Percentiles rank a stretch among this genome's conserved stretches.
phyloP scores from a whole-genome alignment of 176 grass and related monocot genomes.

The Oryza punctata region DNA sequence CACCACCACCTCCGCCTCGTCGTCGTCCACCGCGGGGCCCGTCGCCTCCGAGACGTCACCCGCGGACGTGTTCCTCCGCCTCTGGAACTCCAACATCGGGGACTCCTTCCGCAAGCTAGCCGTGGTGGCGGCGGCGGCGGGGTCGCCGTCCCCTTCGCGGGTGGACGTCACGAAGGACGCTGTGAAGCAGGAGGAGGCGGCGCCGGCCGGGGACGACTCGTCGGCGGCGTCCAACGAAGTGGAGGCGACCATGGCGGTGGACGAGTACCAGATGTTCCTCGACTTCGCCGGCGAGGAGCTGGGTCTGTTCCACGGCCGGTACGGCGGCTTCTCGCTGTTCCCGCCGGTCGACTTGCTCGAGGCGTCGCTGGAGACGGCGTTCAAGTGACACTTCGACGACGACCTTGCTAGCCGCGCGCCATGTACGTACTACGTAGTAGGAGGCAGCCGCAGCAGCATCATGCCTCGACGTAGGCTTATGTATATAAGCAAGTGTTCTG shows the following conservation, averaged over 20 bases:
- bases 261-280: slow-evolving; percentile 71
- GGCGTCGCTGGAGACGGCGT: slow-evolving; percentile 73
- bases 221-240: slow-evolving; percentile 66
- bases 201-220: slow-evolving; percentile 53
- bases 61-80: slow-evolving; percentile 71
- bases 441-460: neutral
- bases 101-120: slow-evolving; percentile 61
- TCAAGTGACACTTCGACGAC: slow-evolving; percentile 41
- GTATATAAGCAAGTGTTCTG: slow-evolving; percentile 7
- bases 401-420: neutral
- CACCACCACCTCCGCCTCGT: slow-evolving; percentile 32
- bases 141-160: neutral
- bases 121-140: neutral
- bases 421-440: neutral
- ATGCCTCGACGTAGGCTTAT: neutral
- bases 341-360: slow-evolving; percentile 66
- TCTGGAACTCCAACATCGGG: slow-evolving; percentile 88
- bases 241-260: slow-evolving; percentile 42
- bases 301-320: slow-evolving; percentile 59
- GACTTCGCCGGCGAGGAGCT: slow-evolving; percentile 89
- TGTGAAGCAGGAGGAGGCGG: slow-evolving; percentile 8
- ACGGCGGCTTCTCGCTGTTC: slow-evolving; percentile 72
- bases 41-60: slow-evolving; percentile 1
- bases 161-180: slow-evolving; percentile 6
- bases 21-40: slow-evolving; percentile 30